phyloP scores from a whole-genome alignment of 495 filamentous ascomycete genomes.

The Trichocladium antarcticum region DNA sequence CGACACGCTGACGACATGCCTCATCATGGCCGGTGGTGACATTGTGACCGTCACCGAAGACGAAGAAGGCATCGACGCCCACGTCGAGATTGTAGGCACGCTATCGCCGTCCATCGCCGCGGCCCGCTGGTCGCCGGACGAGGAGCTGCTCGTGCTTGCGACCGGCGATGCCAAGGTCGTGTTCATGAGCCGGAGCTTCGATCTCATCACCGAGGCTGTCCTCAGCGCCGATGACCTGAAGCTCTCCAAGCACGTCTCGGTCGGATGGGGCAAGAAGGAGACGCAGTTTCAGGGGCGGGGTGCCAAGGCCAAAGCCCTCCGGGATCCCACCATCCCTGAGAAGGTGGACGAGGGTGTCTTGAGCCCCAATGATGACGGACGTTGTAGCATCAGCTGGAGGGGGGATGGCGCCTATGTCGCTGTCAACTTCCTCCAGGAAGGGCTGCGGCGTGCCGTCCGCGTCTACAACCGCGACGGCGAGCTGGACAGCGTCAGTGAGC shows the following conservation, averaged over 20 bases:
- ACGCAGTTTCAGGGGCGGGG: conserved; percentile 94
- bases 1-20: conserved; percentile 61
- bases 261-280: conserved; percentile 96
- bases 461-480: conserved; percentile 84
- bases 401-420: conserved; percentile 90
- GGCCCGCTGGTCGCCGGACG: conserved; percentile 90
- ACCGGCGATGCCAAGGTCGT: conserved; percentile 70
- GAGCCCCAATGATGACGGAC: conserved; percentile 57
- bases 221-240: conserved; percentile 69
- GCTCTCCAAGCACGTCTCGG: conserved; percentile 87
- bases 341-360: conserved; percentile 75
- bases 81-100: conserved; percentile 89
- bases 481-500: conserved; percentile 85
- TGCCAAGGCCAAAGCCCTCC: conserved; percentile 78
- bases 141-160: conserved; percentile 73
- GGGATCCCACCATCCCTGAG: conserved; percentile 91
- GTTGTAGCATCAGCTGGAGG: conserved; percentile 74
- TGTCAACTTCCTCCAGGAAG: conserved; percentile 61
- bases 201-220: conserved; percentile 60
- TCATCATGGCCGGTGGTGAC: conserved; percentile 84
- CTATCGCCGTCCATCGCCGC: conserved; percentile 83
- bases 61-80: conserved; percentile 40
- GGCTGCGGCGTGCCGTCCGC: conserved; percentile 61
- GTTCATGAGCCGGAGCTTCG: conserved; percentile 88
- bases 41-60: conserved; percentile 75